Conservation (phyloP, 306 rosid genomes). For the Quercus robur region DNA sequence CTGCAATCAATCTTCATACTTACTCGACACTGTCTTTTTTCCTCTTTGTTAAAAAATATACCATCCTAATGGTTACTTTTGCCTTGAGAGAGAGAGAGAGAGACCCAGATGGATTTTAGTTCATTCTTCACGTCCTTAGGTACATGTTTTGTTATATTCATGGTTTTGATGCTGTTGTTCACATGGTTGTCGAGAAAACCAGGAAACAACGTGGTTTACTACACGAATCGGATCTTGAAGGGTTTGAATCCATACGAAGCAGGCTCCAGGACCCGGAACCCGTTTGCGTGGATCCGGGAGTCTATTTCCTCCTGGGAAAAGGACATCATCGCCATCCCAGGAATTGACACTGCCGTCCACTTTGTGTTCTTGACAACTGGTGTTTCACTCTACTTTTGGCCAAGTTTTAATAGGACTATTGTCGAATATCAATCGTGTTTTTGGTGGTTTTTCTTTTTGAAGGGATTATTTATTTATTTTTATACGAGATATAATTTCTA, state of each 20-base stretch:
- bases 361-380: slow-evolving; percentile 74
- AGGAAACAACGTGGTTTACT: slow-evolving; percentile 74
- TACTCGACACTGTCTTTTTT: not conserved
- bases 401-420: not conserved
- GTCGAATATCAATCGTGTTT: no score
- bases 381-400: slow-evolving; percentile 26
- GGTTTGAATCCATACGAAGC: slow-evolving; percentile 63
- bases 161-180: slow-evolving; percentile 63
- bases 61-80: not conserved
- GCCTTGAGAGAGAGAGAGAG: not conserved
- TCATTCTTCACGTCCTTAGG: slow-evolving; percentile 83
- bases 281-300: slow-evolving; percentile 75
- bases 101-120: slow-evolving; percentile 63
- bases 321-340: slow-evolving; percentile 65
- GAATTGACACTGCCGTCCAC: slow-evolving; percentile 88
- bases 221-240: slow-evolving; percentile 80
- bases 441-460: not conserved
- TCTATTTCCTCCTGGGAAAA: slow-evolving; percentile 61
- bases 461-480: no score
- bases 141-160: slow-evolving; percentile 72
- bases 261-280: slow-evolving; percentile 50
- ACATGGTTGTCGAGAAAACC: slow-evolving; percentile 52
- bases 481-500: no score
- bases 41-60: slow-evolving; percentile 8
- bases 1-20: no score